A percentile compares a stretch with the other conserved stretches of the same genome.
Conservation (phyloP, 2,329 filamentous ascomycete species). For the Neofusicoccum parvum region DNA sequence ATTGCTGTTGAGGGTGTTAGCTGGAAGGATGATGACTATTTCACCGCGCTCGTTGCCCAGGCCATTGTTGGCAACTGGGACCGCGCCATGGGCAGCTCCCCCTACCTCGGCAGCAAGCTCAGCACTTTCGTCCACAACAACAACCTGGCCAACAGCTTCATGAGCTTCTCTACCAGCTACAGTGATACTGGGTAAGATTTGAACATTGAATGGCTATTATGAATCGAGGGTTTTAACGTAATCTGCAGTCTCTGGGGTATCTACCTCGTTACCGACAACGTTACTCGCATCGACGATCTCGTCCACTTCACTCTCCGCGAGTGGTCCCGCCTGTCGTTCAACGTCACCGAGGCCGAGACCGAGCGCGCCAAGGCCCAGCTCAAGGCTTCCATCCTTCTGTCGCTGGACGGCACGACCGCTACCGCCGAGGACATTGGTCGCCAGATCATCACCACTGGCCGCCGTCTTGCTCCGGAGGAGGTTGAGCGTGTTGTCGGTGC, state of each 20-base stretch:
- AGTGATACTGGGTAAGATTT: constrained; percentile 89
- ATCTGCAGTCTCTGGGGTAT: constrained; percentile 90
- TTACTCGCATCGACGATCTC: constrained; percentile 86
- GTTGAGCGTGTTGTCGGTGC: constrained; percentile 88
- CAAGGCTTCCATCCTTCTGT: constrained; percentile 96
- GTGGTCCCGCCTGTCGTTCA: constrained; percentile 92
- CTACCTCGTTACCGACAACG: constrained; percentile 92
- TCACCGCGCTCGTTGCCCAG: constrained; percentile 95
- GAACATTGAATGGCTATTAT: neutral
- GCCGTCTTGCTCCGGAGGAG: constrained; percentile 86
- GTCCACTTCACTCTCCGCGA: constrained; percentile 98
- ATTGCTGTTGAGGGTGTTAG: constrained; percentile 98
- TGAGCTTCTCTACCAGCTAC: constrained; percentile 99
- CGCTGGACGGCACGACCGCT: constrained; percentile 94
- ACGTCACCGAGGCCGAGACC: constrained; percentile 85
- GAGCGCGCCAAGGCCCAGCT: constrained; percentile 99
- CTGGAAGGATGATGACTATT: constrained; percentile 99
- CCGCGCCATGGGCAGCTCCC: constrained; percentile 95
- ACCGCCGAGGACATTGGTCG: constrained; percentile 98
- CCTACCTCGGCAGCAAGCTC: constrained; percentile 97
- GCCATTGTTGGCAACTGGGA: constrained; percentile 99
- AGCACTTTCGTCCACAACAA: constrained; percentile 92
- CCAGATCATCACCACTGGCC: constrained; percentile 96
- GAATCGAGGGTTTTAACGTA: constrained; percentile 7
- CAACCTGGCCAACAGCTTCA: constrained; percentile 98